Base-by-base conservation (phyloP, 2,329 filamentous ascomycete genomes). In the Pestalotiopsis fici region DNA sequence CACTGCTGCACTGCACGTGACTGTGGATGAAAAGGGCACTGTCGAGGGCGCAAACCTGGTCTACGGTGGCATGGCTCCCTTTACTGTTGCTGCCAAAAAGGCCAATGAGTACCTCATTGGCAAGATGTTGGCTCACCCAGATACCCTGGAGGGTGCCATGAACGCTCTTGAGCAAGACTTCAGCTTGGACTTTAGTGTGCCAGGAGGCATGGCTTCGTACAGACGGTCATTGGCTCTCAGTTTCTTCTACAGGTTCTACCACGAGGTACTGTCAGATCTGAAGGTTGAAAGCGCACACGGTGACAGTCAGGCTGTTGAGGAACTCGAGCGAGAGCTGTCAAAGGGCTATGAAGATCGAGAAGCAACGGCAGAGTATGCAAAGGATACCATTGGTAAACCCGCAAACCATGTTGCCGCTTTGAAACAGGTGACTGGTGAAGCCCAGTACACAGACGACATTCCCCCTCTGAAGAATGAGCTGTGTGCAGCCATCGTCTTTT, bases 201-300 rank as follows among this genome's bases (percentile, higher is more conserved):
- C 95, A 0, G 96, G 96, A 71, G 96, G 96, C 47, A 99, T 99
- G 96, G 95, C 96, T 0, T 97, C 94, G 1, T 99, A 98, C 76
- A 87, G 96, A 31, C 97, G 96, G 77, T 93, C 94, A 0, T 83
- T 99, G 9, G 95, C 96, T 0, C 83, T 98, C 64, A 91, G 95
- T 2, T 97, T 99, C 85, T 98, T 98, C 81, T 98, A 98, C 80
- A 91, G 94, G 50, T 99, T 98, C 80, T 98, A 97, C 76, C 93
- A 98, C 74, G 95, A 98, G 69, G 87, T 95, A 0, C 84, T 98
- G 55, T 85, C 88, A 0, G 85, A 86, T 31, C 78, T 97, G 0
- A 82, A 85, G 23, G 84, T 77, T 2, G 75, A 79, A 57, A 80
- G 77, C 23, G 71, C 81, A 21, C 80, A 83, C 31, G 79, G 86